A percentile compares a stretch with the other conserved stretches of the same genome.
These are phyloP conservation scores for Ascosphaera aggregata DNA, from an alignment of 2,329 filamentous ascomycete genomes.

Conservation along the genomic window DNA sequence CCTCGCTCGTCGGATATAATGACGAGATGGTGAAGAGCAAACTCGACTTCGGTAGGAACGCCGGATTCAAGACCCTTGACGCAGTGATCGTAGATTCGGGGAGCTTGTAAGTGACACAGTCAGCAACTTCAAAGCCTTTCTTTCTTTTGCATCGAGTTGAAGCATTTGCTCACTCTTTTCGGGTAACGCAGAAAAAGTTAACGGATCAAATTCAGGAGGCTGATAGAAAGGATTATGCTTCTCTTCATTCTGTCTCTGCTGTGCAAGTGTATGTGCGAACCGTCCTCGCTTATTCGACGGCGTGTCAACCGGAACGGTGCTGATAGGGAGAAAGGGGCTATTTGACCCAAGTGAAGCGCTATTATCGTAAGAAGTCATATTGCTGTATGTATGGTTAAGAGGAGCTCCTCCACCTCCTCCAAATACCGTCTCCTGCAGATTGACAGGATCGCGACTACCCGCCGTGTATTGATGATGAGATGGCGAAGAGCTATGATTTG, in stretches of 20 bases:
- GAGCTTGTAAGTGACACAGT: slow-evolving; percentile 12
- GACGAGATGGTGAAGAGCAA: slow-evolving; percentile 76
- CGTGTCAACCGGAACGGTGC: slow-evolving; percentile 14
- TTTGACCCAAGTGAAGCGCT: too few relatives aligned
- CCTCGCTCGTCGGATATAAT: slow-evolving; percentile 89
- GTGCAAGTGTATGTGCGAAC: slow-evolving; percentile 12
- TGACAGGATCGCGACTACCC: too few relatives aligned
- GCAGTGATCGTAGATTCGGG: slow-evolving; percentile 68
- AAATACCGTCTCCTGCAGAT: too few relatives aligned
- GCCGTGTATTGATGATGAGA: too few relatives aligned
- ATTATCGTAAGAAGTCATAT: too few relatives aligned
- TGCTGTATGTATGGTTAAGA: too few relatives aligned
- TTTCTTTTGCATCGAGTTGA: background rate
- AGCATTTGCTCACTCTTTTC: slow-evolving; percentile 1
- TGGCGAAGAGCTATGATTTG: too few relatives aligned
- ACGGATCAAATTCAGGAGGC: slow-evolving; percentile 16
- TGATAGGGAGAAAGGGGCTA: too few relatives aligned
- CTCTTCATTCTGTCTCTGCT: background rate
- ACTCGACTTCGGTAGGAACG: slow-evolving; percentile 64
- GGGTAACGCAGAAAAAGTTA: slow-evolving; percentile 11
- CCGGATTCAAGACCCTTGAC: slow-evolving; percentile 62
- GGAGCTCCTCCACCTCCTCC: too few relatives aligned
- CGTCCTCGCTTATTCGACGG: slow-evolving; percentile 20
- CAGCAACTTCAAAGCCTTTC: background rate
- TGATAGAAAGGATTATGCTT: slow-evolving; percentile 4